Conservation (phyloP, 495 filamentous ascomycete species). For the Neurospora sp. region DNA sequence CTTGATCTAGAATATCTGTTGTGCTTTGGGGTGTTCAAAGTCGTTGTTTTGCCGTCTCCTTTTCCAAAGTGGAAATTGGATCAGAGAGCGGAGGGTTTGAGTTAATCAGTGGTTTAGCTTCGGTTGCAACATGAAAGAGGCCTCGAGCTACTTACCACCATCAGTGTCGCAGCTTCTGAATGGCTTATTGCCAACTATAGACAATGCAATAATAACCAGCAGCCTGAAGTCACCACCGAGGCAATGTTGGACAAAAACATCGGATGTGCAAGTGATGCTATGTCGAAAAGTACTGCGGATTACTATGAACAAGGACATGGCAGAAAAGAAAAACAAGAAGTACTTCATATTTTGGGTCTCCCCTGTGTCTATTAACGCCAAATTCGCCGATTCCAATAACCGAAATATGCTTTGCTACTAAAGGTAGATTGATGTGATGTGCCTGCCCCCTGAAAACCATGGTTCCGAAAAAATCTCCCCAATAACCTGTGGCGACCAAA, state of each 20-base stretch:
- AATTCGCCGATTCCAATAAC: slow-evolving; percentile 12
- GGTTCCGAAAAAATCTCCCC: not conserved
- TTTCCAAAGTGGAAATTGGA: not conserved
- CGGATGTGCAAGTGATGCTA: not conserved
- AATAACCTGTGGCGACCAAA: not conserved
- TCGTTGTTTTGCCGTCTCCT: not conserved
- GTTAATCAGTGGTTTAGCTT: too few species aligned
- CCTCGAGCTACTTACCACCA: too few species aligned
- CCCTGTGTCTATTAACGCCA: slow-evolving; percentile 15
- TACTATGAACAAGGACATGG: not conserved
- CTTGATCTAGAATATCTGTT: not conserved
- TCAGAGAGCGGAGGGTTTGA: too few species aligned
- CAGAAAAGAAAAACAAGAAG: not conserved
- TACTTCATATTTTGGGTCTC: slow-evolving; percentile 4
- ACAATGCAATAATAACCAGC: too few species aligned
- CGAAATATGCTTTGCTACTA: slow-evolving; percentile 7
- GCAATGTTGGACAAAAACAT: too few species aligned
- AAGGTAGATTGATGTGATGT: not conserved
- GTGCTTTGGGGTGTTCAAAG: not conserved
- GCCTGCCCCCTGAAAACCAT: not conserved
- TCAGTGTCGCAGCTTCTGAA: too few species aligned
- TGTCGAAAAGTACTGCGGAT: not conserved
- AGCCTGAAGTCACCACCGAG: too few species aligned
- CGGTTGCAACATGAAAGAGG: too few species aligned
- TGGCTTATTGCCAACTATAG: too few species aligned